A percentile compares a stretch with the other conserved stretches of the same genome.
phyloP scores from a whole-genome alignment of 345 rosid species.

The Aquilaria yunnanensis region DNA sequence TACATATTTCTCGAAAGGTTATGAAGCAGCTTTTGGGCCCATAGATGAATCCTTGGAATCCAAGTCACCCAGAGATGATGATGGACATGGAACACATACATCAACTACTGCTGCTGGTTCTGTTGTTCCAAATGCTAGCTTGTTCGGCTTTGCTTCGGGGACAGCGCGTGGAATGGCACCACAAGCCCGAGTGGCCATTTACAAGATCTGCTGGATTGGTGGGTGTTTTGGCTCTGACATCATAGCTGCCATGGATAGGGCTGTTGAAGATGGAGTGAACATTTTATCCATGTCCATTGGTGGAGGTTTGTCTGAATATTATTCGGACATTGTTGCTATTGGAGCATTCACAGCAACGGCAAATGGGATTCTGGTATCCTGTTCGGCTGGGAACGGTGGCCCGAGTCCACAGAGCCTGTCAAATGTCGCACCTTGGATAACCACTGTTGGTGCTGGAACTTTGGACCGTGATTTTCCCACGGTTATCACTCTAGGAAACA shows the following conservation, averaged over 20 bases:
- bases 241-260: conserved; percentile 44
- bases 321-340: conserved; percentile 42
- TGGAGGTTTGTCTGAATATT: conserved; percentile 38
- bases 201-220: conserved; percentile 54
- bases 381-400: conserved; percentile 63
- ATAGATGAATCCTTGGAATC: conserved; percentile 38
- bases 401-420: conserved; percentile 31
- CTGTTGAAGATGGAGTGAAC: conserved; percentile 44
- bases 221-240: conserved; percentile 53
- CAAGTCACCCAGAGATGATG: conserved; percentile 51
- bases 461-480: conserved; percentile 61
- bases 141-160: conserved; percentile 41
- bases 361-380: conserved; percentile 45
- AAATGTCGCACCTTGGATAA: conserved; percentile 65
- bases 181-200: conserved; percentile 43
- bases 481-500: conserved; percentile 43
- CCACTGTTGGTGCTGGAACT: conserved; percentile 61
- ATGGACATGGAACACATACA: conserved; percentile 56
- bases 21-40: conserved; percentile 35
- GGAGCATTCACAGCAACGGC: conserved; percentile 57
- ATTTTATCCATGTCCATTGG: conserved; percentile 59
- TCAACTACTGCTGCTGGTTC: conserved; percentile 47
- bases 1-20: conserved; percentile 42
- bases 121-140: conserved; percentile 32
- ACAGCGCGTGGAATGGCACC: conserved; percentile 53